These are phyloP conservation scores for Ormosia semicastrata DNA, from an alignment of 306 rosid genomes.

Conservation along the genomic window DNA sequence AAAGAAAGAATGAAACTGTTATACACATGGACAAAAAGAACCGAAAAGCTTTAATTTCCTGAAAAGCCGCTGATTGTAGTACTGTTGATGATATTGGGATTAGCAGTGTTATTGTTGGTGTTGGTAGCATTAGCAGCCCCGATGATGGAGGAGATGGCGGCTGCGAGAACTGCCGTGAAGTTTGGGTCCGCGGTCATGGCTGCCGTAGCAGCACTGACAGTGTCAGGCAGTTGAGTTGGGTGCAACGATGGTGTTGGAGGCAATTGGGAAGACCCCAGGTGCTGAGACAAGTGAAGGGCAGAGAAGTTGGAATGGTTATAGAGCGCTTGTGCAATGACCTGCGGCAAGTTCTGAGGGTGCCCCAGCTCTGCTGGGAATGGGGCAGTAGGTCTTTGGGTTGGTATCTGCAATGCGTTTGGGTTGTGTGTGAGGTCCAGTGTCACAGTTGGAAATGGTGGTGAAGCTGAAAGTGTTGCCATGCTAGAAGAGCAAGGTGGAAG, in stretches of 20 bases:
- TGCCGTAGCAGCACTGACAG: slow-evolving; percentile 81
- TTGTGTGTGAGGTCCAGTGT: slow-evolving; percentile 73
- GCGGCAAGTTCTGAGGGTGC: slow-evolving; percentile 37
- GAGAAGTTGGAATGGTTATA: slow-evolving; percentile 86
- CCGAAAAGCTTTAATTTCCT: slow-evolving; percentile 45
- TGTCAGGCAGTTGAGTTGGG: slow-evolving; percentile 55
- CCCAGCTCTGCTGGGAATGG: slow-evolving; percentile 47
- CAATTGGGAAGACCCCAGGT: slow-evolving; percentile 47
- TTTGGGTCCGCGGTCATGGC: slow-evolving; percentile 87
- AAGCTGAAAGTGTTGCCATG: slow-evolving; percentile 92
- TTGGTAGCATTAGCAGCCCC: slow-evolving; percentile 48
- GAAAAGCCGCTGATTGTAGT: slow-evolving; percentile 49
- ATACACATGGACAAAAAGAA: slow-evolving; percentile 29
- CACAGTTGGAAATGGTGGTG: slow-evolving; percentile 90
- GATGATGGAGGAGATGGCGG: slow-evolving; percentile 91
- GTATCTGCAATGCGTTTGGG: slow-evolving; percentile 42
- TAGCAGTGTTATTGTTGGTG: background rate
- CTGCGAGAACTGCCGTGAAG: slow-evolving; percentile 85
- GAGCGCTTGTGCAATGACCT: slow-evolving; percentile 56
- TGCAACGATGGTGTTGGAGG: slow-evolving; percentile 22
- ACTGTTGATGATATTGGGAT: slow-evolving; percentile 18
- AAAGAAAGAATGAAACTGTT: slow-evolving; percentile 40
- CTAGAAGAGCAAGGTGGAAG: slow-evolving; percentile 60
- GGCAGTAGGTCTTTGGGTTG: slow-evolving; percentile 46
- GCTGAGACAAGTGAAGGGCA: slow-evolving; percentile 82